A percentile compares a stretch with the other conserved stretches of the same genome.
Evolutionary conservation across 208 protist genomes (phyloP).

Genomic region (Trypanosoma mega): DNA sequence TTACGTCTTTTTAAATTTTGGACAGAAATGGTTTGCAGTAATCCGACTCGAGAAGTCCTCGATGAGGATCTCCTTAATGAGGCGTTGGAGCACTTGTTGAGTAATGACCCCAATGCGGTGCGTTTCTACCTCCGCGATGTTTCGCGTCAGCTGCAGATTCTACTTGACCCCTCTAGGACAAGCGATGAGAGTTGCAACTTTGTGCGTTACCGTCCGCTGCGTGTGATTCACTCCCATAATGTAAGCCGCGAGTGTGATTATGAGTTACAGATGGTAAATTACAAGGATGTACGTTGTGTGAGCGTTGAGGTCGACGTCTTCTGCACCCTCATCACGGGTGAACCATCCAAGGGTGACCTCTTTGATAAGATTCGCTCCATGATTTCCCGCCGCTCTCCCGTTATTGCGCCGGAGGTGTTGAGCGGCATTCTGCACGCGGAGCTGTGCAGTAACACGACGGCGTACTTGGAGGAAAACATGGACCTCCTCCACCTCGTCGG

Average conservation of each 20-base stretch:
- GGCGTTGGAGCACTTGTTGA: constrained; percentile 40
- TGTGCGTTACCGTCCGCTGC: constrained; percentile 62
- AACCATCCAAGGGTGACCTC: constrained; percentile 33
- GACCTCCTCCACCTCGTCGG: constrained; percentile 58
- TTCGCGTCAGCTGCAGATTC: constrained; percentile 17
- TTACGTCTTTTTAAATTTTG: constrained; percentile 69
- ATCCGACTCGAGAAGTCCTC: constrained; percentile 49
- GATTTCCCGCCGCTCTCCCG: constrained; percentile 34
- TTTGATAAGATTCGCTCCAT: constrained; percentile 52
- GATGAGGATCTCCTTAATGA: constrained; percentile 74
- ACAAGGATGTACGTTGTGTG: constrained; percentile 41
- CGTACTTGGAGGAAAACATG: constrained; percentile 56
- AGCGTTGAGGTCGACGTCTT: constrained; percentile 64
- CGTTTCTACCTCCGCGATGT: constrained; percentile 67
- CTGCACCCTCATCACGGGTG: constrained; percentile 39
- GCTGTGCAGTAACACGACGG: constrained; percentile 30
- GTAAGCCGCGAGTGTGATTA: constrained; percentile 18
- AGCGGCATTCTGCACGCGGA: constrained; percentile 71
- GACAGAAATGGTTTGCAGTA: constrained; percentile 64
- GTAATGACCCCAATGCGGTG: constrained; percentile 31
- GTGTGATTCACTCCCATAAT: constrained; percentile 20
- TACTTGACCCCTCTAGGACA: constrained; percentile 10
- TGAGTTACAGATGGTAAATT: constrained; percentile 29
- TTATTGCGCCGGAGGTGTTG: constrained; percentile 58
- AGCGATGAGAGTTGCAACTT: constrained; percentile 31